phyloP scores from a whole-genome alignment of 2,329 filamentous ascomycete species.

The Teratosphaeria epicoccoides region DNA sequence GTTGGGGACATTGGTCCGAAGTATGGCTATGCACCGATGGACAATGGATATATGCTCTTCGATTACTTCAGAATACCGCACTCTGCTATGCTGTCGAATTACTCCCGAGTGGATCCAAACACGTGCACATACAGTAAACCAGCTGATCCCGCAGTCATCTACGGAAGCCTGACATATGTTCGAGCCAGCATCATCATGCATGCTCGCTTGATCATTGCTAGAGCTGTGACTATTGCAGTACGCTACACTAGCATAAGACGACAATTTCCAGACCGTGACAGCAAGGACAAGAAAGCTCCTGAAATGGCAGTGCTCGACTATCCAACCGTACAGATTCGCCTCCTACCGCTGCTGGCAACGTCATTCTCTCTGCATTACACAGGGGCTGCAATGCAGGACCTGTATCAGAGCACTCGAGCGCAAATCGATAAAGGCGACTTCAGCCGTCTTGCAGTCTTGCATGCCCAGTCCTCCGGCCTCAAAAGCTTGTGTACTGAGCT shows the following conservation, averaged over 20 bases:
- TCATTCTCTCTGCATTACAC: conserved; percentile 41
- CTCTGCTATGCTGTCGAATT: conserved; percentile 40
- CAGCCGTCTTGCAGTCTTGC: conserved; percentile 39
- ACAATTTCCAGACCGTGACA: conserved; percentile 42
- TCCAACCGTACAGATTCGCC: conserved; percentile 44
- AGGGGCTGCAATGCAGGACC: conserved; percentile 40
- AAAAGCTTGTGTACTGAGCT: conserved; percentile 45
- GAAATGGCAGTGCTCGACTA: conserved; percentile 43
- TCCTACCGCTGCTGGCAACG: conserved; percentile 43
- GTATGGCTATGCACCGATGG: conserved; percentile 39
- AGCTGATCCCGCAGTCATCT: conserved; percentile 40
- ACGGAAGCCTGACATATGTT: conserved; percentile 41
- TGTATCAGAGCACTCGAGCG: conserved; percentile 37
- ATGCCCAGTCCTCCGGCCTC: conserved; percentile 44
- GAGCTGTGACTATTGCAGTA: conserved; percentile 44
- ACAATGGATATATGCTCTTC: conserved; percentile 41
- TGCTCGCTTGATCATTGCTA: conserved; percentile 41
- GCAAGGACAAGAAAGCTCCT: conserved; percentile 23
- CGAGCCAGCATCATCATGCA: conserved; percentile 40
- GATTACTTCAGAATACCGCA: conserved; percentile 37
- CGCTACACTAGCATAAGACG: conserved; percentile 40
- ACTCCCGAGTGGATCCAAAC: conserved; percentile 38
- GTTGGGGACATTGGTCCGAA: conserved; percentile 48
- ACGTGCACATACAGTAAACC: conserved; percentile 36
- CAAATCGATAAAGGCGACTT: conserved; percentile 43